A percentile compares a stretch with the other conserved stretches of the same genome.
Conservation (phyloP, 148 eudicot genomes). For the Chenopodium album region DNA sequence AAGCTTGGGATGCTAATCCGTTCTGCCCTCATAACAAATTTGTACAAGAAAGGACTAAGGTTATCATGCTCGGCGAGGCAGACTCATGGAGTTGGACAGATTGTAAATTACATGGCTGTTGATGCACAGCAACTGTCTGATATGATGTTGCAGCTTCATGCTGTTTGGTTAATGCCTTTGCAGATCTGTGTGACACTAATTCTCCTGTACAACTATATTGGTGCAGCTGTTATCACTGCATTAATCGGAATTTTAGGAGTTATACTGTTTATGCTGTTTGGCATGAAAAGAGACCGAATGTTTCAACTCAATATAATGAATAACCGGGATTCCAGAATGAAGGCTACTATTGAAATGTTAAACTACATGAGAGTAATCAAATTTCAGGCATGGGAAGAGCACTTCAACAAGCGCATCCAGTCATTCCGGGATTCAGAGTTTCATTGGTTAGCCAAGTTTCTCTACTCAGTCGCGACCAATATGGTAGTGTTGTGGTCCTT, state of each 20-base stretch:
- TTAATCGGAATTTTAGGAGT: slow-evolving; percentile 50
- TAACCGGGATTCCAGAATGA: slow-evolving; percentile 81
- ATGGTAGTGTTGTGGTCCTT: slow-evolving; percentile 79
- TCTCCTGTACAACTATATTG: slow-evolving; percentile 56
- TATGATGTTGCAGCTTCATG: slow-evolving; percentile 91
- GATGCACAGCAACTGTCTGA: slow-evolving; percentile 97
- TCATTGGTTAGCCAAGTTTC: slow-evolving; percentile 70
- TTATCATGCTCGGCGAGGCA: slow-evolving; percentile 81
- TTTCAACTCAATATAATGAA: slow-evolving; percentile 65
- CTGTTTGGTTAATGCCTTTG: slow-evolving; percentile 87
- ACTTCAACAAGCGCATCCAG: slow-evolving; percentile 62
- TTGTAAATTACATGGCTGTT: slow-evolving; percentile 94
- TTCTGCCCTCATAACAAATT: slow-evolving; percentile 66
- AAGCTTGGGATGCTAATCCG: slow-evolving; percentile 90
- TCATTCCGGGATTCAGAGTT: slow-evolving; percentile 66
- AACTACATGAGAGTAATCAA: slow-evolving; percentile 90
- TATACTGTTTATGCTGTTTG: slow-evolving; percentile 47
- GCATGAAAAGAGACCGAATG: slow-evolving; percentile 54
- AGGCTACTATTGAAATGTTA: slow-evolving; percentile 93
- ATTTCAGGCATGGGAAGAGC: slow-evolving; percentile 98
- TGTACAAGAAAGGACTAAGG: slow-evolving; percentile 79
- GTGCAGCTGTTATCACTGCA: slow-evolving; percentile 53
- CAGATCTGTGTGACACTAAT: slow-evolving; percentile 59
- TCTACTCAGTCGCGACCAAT: slow-evolving; percentile 58
- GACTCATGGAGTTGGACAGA: slow-evolving; percentile 86